Evolutionary conservation across 1,284 basidiomycete genomes (phyloP).

Genomic region (Afroboletus lepidellus): DNA sequence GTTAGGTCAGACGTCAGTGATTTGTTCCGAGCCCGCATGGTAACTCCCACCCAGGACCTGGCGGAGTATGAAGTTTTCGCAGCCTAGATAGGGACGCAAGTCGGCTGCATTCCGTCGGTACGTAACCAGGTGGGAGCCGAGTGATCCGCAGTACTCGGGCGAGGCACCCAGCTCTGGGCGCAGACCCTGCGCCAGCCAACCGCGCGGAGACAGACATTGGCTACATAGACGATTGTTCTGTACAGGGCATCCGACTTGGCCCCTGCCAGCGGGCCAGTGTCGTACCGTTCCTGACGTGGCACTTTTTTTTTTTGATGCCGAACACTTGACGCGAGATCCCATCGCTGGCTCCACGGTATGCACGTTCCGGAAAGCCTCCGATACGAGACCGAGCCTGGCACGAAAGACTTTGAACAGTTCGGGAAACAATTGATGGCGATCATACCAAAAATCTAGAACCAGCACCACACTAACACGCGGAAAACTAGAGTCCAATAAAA

Average conservation of each 20-base stretch:
- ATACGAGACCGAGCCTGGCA: slow-evolving; percentile 1
- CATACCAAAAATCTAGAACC: slow-evolving; percentile 7
- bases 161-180: not conserved
- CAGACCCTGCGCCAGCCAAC: not conserved
- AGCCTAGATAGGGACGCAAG: slow-evolving; percentile 14
- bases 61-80: slow-evolving; percentile 15
- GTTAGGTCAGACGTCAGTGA: slow-evolving; percentile 10
- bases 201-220: not conserved
- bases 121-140: not conserved
- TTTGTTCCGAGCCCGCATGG: slow-evolving; percentile 30
- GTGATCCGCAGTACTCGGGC: not conserved
- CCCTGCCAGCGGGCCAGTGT: not conserved
- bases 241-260: not conserved
- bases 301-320: slow-evolving; percentile 21
- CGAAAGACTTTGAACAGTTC: not conserved
- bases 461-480: slow-evolving; percentile 9
- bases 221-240: not conserved
- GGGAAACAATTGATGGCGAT: not conserved
- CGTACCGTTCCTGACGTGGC: slow-evolving; percentile 21
- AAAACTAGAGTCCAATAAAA: slow-evolving; percentile 26
- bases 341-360: not conserved
- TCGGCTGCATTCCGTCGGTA: not conserved
- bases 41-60: slow-evolving; percentile 30
- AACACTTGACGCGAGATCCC: slow-evolving; percentile 22
- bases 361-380: not conserved